A percentile compares a stretch with the other conserved stretches of the same genome.
phyloP scores from a whole-genome alignment of 345 rosid species.

The Diplotaxis tenuifolia region DNA sequence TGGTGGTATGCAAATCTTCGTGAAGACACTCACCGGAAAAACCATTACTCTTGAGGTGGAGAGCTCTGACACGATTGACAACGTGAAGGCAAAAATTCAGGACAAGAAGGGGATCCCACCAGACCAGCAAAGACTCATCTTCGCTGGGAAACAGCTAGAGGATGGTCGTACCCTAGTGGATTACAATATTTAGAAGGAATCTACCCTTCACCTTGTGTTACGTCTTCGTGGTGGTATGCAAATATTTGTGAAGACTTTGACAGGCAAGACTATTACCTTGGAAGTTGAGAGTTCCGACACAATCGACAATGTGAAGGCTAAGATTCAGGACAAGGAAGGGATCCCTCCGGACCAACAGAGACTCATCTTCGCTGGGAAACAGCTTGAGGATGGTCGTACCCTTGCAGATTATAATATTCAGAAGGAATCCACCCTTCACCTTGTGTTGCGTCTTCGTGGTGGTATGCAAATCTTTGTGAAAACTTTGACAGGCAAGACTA shows the following conservation, averaged over 20 bases:
- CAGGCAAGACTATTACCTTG: constrained; percentile 11
- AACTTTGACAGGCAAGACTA: no score
- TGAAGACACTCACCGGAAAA: constrained; percentile 31
- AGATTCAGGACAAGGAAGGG: constrained; percentile 30
- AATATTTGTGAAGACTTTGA: constrained; percentile 13
- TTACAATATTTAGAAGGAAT: constrained; percentile 42
- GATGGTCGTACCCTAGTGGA: constrained; percentile 39
- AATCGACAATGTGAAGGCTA: constrained; percentile 14
- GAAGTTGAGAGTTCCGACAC: constrained; percentile 32
- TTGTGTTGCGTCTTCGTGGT: constrained; percentile 27
- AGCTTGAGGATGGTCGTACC: constrained; percentile 23
- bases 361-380: constrained; percentile 32
- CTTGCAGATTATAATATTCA: constrained; percentile 26
- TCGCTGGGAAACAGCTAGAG: constrained; percentile 33
- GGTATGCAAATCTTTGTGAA: no score
- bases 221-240: constrained; percentile 41
- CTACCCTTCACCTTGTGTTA: constrained; percentile 32
- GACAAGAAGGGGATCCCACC: constrained; percentile 40
- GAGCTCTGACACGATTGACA: constrained; percentile 29
- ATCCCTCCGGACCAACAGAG: constrained; percentile 33
- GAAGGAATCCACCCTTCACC: constrained; percentile 23
- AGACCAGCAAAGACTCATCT: constrained; percentile 39
- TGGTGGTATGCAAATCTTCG: constrained; percentile 39
- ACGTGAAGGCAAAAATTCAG: constrained; percentile 27
- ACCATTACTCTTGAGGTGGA: constrained; percentile 31